phyloP scores from a whole-genome alignment of 208 protist genomes.

The Leishmania amazonensis region DNA sequence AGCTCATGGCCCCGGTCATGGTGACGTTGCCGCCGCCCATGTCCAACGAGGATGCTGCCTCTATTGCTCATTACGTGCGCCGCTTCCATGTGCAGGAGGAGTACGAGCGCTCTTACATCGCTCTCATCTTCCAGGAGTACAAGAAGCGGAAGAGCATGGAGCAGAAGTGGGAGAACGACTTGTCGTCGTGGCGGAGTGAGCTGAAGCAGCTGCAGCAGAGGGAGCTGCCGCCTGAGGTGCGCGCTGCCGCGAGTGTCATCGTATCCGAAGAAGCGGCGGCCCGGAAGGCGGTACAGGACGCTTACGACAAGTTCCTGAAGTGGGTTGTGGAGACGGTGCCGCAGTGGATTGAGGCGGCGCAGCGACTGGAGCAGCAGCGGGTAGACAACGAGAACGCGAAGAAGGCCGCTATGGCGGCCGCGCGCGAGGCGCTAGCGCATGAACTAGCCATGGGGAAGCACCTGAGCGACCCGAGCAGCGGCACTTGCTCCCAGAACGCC shows the following conservation, averaged over 20 bases:
- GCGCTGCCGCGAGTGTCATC: conserved; percentile 32
- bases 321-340: conserved; percentile 63
- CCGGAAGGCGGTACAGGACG: conserved; percentile 30
- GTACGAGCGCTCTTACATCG: conserved; percentile 52
- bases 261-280: conserved; percentile 26
- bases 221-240: conserved; percentile 50
- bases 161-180: conserved; percentile 31
- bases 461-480: not conserved
- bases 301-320: conserved; percentile 57
- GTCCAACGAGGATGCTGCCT: conserved; percentile 22
- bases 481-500: not conserved
- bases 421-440: conserved; percentile 56
- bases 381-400: conserved; percentile 35
- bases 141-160: conserved; percentile 68
- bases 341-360: conserved; percentile 61
- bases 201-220: conserved; percentile 33
- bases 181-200: conserved; percentile 21
- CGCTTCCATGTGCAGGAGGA: conserved; percentile 20
- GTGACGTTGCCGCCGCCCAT: conserved; percentile 34
- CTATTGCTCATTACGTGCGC: conserved; percentile 11
- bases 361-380: conserved; percentile 33
- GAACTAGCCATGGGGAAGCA: conserved; percentile 46
- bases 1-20: conserved; percentile 34
- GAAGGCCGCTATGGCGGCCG: conserved; percentile 52
- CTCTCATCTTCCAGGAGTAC: conserved; percentile 81